Conservation (phyloP, 768 basidiomycete species). For the Auricularia sp. region DNA sequence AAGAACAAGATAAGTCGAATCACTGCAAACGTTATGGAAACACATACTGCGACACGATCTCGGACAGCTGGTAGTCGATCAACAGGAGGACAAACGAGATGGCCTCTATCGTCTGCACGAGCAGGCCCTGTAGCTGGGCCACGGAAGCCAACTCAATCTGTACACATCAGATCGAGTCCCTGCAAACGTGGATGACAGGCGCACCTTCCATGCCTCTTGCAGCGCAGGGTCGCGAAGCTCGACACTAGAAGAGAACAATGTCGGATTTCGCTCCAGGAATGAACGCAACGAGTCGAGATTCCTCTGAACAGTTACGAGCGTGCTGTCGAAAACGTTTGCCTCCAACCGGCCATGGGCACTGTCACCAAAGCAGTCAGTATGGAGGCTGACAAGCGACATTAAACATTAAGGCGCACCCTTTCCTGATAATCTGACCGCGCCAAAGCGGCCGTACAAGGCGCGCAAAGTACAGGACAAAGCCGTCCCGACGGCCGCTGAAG, state of each 20-base stretch:
- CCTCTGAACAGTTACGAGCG: constrained; percentile 62
- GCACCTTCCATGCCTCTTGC: constrained; percentile 84
- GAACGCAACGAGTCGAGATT: constrained; percentile 70
- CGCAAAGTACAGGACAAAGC: constrained; percentile 77
- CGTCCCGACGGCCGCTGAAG: constrained; percentile 84
- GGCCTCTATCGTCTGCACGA: constrained; percentile 84
- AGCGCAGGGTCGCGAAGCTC: constrained; percentile 43
- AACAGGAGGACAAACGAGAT: constrained; percentile 87
- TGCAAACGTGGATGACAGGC: background rate
- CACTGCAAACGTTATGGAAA: background rate
- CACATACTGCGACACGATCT: constrained; percentile 70
- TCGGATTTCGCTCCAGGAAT: constrained; percentile 70
- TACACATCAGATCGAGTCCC: constrained; percentile 3
- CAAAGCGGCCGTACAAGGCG: constrained; percentile 80
- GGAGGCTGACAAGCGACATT: background rate
- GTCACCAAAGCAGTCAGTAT: background rate
- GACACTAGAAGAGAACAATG: constrained; percentile 70
- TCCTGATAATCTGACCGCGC: constrained; percentile 65
- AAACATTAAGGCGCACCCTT: constrained; percentile 32
- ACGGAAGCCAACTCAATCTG: constrained; percentile 78
- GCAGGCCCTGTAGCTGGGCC: constrained; percentile 60
- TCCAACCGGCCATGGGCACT: constrained; percentile 26
- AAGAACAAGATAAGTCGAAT: background rate
- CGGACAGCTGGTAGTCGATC: constrained; percentile 81
- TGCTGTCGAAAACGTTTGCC: constrained; percentile 52